Evolutionary conservation across 73 alveolate genomes (phyloP), one percentile per base, ranked within the genome.

Genomic region (Halteria grandinella): DNA sequence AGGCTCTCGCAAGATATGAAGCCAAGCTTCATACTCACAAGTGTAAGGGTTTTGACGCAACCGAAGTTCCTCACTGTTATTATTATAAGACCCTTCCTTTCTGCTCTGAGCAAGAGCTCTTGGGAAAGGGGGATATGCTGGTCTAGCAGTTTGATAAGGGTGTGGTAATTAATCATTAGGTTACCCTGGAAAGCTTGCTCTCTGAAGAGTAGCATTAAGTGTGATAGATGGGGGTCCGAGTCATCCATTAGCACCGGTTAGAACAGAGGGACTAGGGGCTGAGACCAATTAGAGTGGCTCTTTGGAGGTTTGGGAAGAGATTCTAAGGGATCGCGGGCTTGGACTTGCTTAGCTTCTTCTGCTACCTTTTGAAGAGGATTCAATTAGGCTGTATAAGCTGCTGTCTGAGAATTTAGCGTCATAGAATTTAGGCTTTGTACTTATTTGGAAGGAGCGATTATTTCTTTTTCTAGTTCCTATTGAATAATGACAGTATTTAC

Each of bases 1-100:
- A 90, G 29, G 64, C 93, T 81, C 78, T 90, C 95, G 28, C 54
- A 78, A 10, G 92, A 79, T 1, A 80, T 73, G 23, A 59, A 40
- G 17, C 52, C 84, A n/a, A 87, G 72, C 27, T 55, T 58, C 55
- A 87, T 37, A 21, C 90, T 74, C 27, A 73, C 50, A 40, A 82
- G 83, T 1, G 71, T 44, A 0, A 83, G 79, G 0, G 54, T 34
- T 24, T 48, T 59, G 31, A 29, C 57, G n/a, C 44, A 47, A 0
- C 88, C 89, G 55, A 87, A 87, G 27, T 82, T 76, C 49, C 90
- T 55, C 27, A 37, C 41, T 15, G 86, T 82, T 6, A 76, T n/a
- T n/a, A n/a, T n/a, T n/a, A 37, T 21, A 53, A 51, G 21, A 87
- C 59, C 8, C 51, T 18, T 2, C 76, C 77, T 32, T 31, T 24